phyloP scores from a whole-genome alignment of 1,284 basidiomycete genomes.

The Ceratobasidium sp. region DNA sequence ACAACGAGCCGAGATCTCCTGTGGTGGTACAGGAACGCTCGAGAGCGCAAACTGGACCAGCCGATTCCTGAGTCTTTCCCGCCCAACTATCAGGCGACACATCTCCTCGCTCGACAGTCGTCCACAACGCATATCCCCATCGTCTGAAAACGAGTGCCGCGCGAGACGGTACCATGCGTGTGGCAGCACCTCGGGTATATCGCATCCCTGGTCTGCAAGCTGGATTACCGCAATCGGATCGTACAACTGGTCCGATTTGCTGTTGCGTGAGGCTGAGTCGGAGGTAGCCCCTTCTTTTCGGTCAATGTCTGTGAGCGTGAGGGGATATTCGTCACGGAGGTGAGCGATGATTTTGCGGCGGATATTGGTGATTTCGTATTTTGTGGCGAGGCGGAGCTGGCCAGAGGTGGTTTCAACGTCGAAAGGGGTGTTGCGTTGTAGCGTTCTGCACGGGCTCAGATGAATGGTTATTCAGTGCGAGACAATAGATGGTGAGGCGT shows the following conservation, averaged over 20 bases:
- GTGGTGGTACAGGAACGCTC: neutral
- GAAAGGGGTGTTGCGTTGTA: constrained; percentile 16
- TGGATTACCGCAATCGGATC: constrained; percentile 35
- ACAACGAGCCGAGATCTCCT: constrained; percentile 11
- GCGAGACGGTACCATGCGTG: constrained; percentile 38
- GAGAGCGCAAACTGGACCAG: constrained; percentile 29
- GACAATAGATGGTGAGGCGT: neutral
- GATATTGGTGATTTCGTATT: constrained; percentile 42
- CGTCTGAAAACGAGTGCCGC: constrained; percentile 27
- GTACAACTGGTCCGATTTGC: constrained; percentile 11
- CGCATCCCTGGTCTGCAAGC: constrained; percentile 34
- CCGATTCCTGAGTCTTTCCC: constrained; percentile 2
- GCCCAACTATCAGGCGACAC: constrained; percentile 14
- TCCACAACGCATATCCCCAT: constrained; percentile 12
- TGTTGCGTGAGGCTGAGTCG: neutral
- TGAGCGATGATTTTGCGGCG: constrained; percentile 34
- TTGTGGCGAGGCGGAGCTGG: constrained; percentile 34
- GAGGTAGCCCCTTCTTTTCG: neutral
- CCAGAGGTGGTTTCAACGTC: constrained; percentile 34
- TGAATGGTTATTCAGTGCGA: neutral
- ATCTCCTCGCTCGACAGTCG: constrained; percentile 35
- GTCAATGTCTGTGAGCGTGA: constrained; percentile 30
- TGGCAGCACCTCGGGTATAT: constrained; percentile 33
- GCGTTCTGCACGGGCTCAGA: neutral
- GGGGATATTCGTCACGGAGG: constrained; percentile 28